Conservation (phyloP, 169 alveolate genomes). For the Babesia ovis region DNA sequence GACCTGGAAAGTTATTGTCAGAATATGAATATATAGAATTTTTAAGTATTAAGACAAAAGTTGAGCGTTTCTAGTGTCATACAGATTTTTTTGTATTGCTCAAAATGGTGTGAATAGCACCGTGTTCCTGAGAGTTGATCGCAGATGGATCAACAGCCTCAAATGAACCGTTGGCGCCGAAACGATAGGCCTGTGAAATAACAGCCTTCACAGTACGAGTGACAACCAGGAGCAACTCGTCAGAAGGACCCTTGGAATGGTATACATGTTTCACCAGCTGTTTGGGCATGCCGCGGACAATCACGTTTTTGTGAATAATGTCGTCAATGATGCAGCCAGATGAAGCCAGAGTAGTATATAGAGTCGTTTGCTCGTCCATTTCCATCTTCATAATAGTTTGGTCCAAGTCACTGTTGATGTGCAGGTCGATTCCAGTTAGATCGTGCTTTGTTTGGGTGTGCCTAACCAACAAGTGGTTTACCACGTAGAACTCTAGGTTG, state of each 20-base stretch:
- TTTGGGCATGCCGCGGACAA: slow-evolving; percentile 54
- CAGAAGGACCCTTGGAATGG: slow-evolving; percentile 21
- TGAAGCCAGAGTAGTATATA: slow-evolving; percentile 54
- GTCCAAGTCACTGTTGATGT: neutral
- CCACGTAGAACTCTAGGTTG: slow-evolving; percentile 40
- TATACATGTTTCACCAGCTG: slow-evolving; percentile 57
- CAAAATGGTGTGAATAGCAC: slow-evolving; percentile 6
- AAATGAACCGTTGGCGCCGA: slow-evolving; percentile 23
- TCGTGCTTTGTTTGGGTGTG: slow-evolving; percentile 22
- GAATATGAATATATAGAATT: neutral
- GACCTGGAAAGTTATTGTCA: neutral
- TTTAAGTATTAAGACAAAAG: neutral
- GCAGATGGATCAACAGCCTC: slow-evolving; percentile 17
- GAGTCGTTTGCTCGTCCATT: slow-evolving; percentile 33
- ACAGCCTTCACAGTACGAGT: slow-evolving; percentile 22
- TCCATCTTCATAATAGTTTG: slow-evolving; percentile 24
- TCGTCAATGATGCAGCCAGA: slow-evolving; percentile 45
- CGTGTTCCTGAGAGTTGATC: slow-evolving; percentile 25
- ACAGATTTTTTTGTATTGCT: neutral
- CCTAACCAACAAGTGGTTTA: slow-evolving; percentile 21
- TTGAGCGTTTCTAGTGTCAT: neutral
- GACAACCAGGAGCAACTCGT: slow-evolving; percentile 34
- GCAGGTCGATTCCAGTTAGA: slow-evolving; percentile 29
- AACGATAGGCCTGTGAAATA: slow-evolving; percentile 27
- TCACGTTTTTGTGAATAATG: slow-evolving; percentile 27